Percentiles rank a stretch among this genome's conserved stretches.
Evolutionary conservation across 345 rosid genomes (phyloP).

Genomic region (Limnanthes douglasii): DNA sequence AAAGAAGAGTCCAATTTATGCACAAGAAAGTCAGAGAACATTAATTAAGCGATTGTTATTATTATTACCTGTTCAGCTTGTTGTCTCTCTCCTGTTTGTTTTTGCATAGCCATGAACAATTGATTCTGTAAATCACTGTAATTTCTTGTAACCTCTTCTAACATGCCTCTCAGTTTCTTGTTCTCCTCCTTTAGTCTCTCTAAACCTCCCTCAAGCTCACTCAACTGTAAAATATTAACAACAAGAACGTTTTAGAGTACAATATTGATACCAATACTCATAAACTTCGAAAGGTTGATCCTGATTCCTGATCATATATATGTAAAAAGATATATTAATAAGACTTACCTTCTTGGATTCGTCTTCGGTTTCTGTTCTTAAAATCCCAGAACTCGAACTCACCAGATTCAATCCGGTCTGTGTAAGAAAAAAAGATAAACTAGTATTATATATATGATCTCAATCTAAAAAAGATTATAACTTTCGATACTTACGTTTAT

Average conservation of each 20-base stretch:
- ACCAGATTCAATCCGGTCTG: constrained; percentile 49
- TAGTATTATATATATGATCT: not conserved
- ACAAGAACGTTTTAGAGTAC: too few relatives aligned
- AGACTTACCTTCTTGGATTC: constrained; percentile 32
- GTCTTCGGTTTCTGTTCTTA: constrained; percentile 14
- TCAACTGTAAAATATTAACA: constrained; percentile 18
- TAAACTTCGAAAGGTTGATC: too few relatives aligned
- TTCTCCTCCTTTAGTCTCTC: constrained; percentile 60
- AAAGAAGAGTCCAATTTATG: too few relatives aligned
- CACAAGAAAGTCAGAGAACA: too few relatives aligned
- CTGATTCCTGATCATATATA: too few relatives aligned
- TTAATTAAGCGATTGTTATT: not conserved
- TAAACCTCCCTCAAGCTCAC: constrained; percentile 27
- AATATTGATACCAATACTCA: too few relatives aligned
- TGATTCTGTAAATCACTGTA: constrained; percentile 52
- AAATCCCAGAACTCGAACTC: constrained; percentile 24
- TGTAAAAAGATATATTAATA: not conserved
- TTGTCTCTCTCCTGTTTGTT: constrained; percentile 18
- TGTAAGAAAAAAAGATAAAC: not conserved
- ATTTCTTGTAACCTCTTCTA: constrained; percentile 44
- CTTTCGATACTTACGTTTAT: constrained; percentile 55
- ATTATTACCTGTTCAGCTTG: not conserved
- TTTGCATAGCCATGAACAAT: constrained; percentile 38
- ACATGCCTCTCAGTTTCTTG: constrained; percentile 32
- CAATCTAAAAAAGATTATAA: too few relatives aligned